Evolutionary conservation across 2,329 filamentous ascomycete genomes (phyloP), one percentile per base, ranked within the genome.

Genomic region (Alternaria dauci): DNA sequence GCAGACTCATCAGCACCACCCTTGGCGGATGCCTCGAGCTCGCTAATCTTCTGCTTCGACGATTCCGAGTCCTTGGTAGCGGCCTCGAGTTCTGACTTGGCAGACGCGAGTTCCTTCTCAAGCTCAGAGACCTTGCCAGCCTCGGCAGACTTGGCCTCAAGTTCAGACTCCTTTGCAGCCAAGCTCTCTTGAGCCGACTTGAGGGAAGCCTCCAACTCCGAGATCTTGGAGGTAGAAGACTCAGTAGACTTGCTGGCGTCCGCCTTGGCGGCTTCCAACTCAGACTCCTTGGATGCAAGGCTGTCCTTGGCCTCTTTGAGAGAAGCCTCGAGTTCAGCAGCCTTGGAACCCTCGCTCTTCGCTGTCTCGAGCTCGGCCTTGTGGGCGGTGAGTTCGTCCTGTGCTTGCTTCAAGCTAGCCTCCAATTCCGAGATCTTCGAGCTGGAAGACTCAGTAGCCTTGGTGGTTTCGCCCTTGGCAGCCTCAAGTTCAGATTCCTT

Each of bases 111-210:
- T 62, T 14, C 55, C 6, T 50, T 41, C 39, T 73, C 71, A 5
- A 73, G 62, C 56, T 71, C 32, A 57, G 54, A 11, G n/a, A 63
- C 55, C 57, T 71, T 70, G 44, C 59, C 60, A 11, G 61, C 63
- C 30, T 75, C 70, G 11, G 58, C 58, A 14, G 58, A 60, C 53
- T 60, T 57, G 53, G 58, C 32, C 46, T 67, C 54, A 9, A 73
- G 50, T 36, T 73, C 72, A n/a, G 67, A 39, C 28, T 71, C 66
- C 51, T 73, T 71, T 2, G 67, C 65, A 26, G 63, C 58, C 11
- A 74, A 61, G 28, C 62, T 65, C 6, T 72, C 69, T 12, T 66
- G 58, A 26, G 71, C 67, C 43, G 65, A 61, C 66, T 72, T 71
- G 41, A 72, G 38, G 5, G 65, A 61, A 8, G 61, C 58, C 46